Evolutionary conservation across 345 rosid species (phyloP).

Genomic region (Cardamine resedifolia): DNA sequence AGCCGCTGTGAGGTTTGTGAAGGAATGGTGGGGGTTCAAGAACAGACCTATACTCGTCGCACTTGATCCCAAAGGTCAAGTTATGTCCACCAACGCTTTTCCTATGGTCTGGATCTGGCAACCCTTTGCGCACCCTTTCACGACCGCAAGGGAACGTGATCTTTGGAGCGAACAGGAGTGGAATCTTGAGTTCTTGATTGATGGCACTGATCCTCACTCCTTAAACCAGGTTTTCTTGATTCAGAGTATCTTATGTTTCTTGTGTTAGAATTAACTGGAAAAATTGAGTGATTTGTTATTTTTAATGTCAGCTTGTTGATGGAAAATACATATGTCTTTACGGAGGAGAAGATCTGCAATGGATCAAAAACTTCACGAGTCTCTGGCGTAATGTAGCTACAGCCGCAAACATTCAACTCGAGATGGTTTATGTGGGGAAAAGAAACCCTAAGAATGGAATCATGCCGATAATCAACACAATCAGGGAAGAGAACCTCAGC

Average conservation of each 20-base stretch:
- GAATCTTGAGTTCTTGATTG: conserved; percentile 60
- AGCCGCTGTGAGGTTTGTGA: conserved; percentile 54
- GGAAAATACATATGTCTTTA: conserved; percentile 62
- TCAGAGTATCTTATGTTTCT: neutral
- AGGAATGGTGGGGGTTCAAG: conserved; percentile 64
- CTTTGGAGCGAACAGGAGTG: conserved; percentile 67
- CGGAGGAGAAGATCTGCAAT: conserved; percentile 75
- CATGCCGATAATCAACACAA: conserved; percentile 39
- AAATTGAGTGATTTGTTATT: neutral
- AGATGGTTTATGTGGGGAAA: conserved; percentile 72
- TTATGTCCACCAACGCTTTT: conserved; percentile 66
- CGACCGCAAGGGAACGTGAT: conserved; percentile 50
- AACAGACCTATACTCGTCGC: conserved; percentile 71
- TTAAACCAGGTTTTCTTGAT: conserved; percentile 45
- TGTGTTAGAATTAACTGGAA: conserved; percentile 3
- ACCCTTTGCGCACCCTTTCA: conserved; percentile 70
- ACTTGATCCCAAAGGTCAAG: conserved; percentile 77
- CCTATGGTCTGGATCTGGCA: conserved; percentile 93
- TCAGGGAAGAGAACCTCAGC: conserved; percentile 47
- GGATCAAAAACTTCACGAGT: conserved; percentile 57
- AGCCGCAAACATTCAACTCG: conserved; percentile 44
- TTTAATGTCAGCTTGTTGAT: conserved; percentile 40
- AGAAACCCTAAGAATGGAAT: conserved; percentile 56
- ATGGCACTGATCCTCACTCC: conserved; percentile 48
- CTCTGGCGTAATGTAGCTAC: conserved; percentile 40